phyloP scores from a whole-genome alignment of 2,329 filamentous ascomycete species.

The Fusarium nodosum region DNA sequence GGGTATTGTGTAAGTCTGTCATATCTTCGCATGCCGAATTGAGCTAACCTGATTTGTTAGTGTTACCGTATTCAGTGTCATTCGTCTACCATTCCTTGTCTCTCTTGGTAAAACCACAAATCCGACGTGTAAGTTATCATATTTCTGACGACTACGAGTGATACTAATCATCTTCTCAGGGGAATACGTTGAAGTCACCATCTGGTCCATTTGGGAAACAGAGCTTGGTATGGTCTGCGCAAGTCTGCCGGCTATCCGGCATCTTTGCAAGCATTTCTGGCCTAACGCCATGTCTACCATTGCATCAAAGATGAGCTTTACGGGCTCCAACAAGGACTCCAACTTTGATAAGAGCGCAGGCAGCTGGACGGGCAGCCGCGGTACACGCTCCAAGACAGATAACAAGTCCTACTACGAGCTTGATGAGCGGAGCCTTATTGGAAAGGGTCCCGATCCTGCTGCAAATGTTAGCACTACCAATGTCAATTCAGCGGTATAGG shows the following conservation, averaged over 20 bases:
- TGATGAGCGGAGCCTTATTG: slow-evolving; percentile 38
- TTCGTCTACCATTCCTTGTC: slow-evolving; percentile 36
- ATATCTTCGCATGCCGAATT: fast-evolving
- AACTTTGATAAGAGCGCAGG: slow-evolving; percentile 21
- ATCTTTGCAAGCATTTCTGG: slow-evolving; percentile 42
- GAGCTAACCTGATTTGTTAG: slow-evolving; percentile 9
- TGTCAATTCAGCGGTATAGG: slow-evolving; percentile 4
- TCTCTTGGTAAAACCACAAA: slow-evolving; percentile 34
- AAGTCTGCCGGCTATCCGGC: slow-evolving; percentile 40
- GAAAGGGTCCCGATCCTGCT: slow-evolving; percentile 15
- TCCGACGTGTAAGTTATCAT: slow-evolving; percentile 30
- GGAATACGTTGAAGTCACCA: slow-evolving; percentile 40
- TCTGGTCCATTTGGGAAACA: slow-evolving; percentile 45
- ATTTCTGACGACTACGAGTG: fast-evolving
- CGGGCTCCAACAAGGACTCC: slow-evolving; percentile 23
- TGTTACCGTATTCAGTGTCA: slow-evolving; percentile 39
- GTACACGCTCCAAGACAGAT: slow-evolving; percentile 35
- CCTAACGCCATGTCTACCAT: slow-evolving; percentile 43
- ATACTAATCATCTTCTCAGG: slow-evolving; percentile 8
- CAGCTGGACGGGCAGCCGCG: slow-evolving; percentile 34
- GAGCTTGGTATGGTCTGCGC: slow-evolving; percentile 44
- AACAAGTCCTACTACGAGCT: slow-evolving; percentile 40
- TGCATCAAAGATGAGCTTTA: slow-evolving; percentile 33
- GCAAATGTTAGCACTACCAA: slow-evolving; percentile 11
- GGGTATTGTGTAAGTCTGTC: slow-evolving; percentile 25